A percentile compares a stretch with the other conserved stretches of the same genome.
Conservation (phyloP, 164 flowering plant species). For the Annona cherimola region DNA sequence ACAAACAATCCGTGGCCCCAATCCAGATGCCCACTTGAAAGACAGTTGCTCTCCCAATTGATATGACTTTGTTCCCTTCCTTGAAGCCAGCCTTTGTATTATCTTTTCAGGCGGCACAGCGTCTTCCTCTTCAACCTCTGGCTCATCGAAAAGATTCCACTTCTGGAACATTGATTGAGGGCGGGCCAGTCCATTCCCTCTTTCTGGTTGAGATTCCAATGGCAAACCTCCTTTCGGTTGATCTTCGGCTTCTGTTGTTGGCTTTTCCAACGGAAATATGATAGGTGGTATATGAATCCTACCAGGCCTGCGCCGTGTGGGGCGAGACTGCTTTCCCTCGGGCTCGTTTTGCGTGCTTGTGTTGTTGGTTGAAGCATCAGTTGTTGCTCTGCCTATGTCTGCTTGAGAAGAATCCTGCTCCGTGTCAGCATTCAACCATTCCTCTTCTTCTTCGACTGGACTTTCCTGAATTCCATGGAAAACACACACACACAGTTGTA, state of each 20-base stretch:
- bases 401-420: neutral
- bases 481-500: neutral
- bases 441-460: conserved; percentile 57
- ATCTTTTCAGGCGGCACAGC: conserved; percentile 42
- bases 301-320: conserved; percentile 14
- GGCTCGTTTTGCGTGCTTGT: conserved; percentile 5
- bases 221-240: neutral
- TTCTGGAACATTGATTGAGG: conserved; percentile 19
- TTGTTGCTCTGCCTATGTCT: conserved; percentile 1
- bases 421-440: neutral
- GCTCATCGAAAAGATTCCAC: conserved; percentile 16
- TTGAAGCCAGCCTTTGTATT: conserved; percentile 53
- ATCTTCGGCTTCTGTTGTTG: conserved; percentile 23
- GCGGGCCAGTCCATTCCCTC: conserved; percentile 24
- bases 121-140: conserved; percentile 27
- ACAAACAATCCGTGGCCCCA: conserved; percentile 80
- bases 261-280: conserved; percentile 18
- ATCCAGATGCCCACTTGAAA: conserved; percentile 78
- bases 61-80: conserved; percentile 45
- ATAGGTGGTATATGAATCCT: conserved; percentile 39
- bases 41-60: conserved; percentile 72
- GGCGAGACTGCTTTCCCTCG: conserved; percentile 17
- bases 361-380: conserved; percentile 7
- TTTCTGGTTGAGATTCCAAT: conserved; percentile 19
- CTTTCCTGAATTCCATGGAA: conserved; percentile 32